These are phyloP conservation scores for Pelargonium nanum DNA, from an alignment of 345 rosid genomes.

Conservation along the genomic window DNA sequence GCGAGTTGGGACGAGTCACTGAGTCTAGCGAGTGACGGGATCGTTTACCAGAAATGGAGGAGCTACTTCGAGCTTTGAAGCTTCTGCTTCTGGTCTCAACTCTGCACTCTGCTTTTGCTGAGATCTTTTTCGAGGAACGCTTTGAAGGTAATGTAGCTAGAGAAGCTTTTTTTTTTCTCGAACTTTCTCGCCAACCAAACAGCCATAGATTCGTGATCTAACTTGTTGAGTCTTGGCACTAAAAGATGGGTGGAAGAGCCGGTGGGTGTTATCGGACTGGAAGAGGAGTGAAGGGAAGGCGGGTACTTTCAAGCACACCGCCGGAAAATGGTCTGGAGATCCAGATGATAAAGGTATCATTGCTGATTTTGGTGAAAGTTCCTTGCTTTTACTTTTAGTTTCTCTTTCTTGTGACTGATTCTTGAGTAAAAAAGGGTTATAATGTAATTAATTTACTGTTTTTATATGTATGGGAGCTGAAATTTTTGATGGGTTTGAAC, in stretches of 20 bases:
- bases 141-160: conserved; percentile 37
- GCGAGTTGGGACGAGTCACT: no score
- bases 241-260: conserved; percentile 81
- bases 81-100: conserved; percentile 4
- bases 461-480: no score
- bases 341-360: conserved; percentile 59
- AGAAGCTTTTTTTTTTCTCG: background rate
- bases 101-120: conserved; percentile 28
- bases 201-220: background rate
- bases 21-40: no score
- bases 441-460: no score
- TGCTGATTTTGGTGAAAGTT: background rate
- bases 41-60: no score
- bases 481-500: no score
- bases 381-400: background rate
- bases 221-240: background rate
- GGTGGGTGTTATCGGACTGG: conserved; percentile 91
- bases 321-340: conserved; percentile 80
- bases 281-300: conserved; percentile 80
- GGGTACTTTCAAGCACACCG: conserved; percentile 66
- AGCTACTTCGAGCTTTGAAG: background rate
- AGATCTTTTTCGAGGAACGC: conserved; percentile 41
- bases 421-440: background rate
- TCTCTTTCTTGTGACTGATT: no score
- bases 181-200: background rate